Evolutionary conservation across 2,329 filamentous ascomycete genomes (phyloP), one percentile per base, ranked within the genome.

Genomic region (Clathrospora elynae): DNA sequence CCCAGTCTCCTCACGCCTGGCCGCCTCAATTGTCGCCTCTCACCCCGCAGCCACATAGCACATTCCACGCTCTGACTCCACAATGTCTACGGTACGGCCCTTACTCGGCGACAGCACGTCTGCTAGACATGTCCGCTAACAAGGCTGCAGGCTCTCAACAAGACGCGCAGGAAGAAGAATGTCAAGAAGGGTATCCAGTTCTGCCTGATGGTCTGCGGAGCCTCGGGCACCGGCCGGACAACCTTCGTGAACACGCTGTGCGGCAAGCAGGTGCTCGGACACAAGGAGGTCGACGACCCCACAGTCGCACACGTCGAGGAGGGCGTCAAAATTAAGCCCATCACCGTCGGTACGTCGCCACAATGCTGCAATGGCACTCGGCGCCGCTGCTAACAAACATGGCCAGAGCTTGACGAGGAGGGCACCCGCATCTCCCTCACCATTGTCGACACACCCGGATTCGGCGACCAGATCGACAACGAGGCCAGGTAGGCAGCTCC

Each of bases 151-250:
- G 66, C 65, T 49, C 66, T 95, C 76, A 62, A 96, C 77, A 62
- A 96, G 88, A 91, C 96, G 73, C 91, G 93, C 78, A 87, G 90
- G 77, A 99, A 99, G 92, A 99, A 99, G 88, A 97, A 99, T 83
- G 92, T 99, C 79, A 96, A 96, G 88, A 96, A 96, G 84, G 93
- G 93, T 72, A 97, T 99, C 71, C 93, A 99, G 82, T 99, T 99
- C 81, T 97, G 91, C 76, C 78, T 99, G 83, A 99, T 99, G 93
- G 93, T 99, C 69, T 97, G 93, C 73, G 93, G 93, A 79, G 93
- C 93, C 72, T 97, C 92, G 64, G 93, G 93, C 75, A 97, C 93
- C 76, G 93, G 93, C 70, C 88, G 93, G 72, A 99, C 93, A 57
- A 99, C 93, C 67, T 99, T 99, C 68, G 93, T 99, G 75, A 99